A percentile compares a stretch with the other conserved stretches of the same genome.
phyloP scores from a whole-genome alignment of 768 basidiomycete genomes.

The Pleurotus platypus region DNA sequence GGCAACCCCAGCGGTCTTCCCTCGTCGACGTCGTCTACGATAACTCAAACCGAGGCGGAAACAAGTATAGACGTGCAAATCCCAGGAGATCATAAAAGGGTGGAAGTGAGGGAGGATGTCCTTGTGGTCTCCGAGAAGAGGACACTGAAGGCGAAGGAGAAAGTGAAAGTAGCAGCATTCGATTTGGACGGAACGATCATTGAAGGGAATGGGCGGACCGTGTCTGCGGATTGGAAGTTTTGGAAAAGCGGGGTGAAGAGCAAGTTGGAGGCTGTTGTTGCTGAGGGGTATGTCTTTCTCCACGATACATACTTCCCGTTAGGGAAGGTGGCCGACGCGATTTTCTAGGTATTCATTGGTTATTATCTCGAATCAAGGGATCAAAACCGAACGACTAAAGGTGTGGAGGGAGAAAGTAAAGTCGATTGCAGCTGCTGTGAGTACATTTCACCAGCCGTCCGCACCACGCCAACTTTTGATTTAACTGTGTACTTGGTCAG shows the following conservation, averaged over 20 bases:
- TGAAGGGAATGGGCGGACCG: slow-evolving; percentile 39
- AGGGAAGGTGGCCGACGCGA: too few relatives aligned
- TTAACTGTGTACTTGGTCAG: slow-evolving; percentile 30
- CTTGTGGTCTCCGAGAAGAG: too few relatives aligned
- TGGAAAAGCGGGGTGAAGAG: slow-evolving; percentile 64
- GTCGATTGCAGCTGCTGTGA: slow-evolving; percentile 58
- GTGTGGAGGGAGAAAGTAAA: slow-evolving; percentile 79
- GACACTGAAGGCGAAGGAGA: too few relatives aligned
- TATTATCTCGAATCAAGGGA: slow-evolving; percentile 77
- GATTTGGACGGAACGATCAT: slow-evolving; percentile 91
- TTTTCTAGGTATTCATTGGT: slow-evolving; percentile 61
- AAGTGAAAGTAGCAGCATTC: slow-evolving; percentile 66
- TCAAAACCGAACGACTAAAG: slow-evolving; percentile 43
- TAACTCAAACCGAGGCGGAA: too few relatives aligned
- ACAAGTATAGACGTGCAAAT: too few relatives aligned
- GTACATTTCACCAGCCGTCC: slow-evolving; percentile 12
- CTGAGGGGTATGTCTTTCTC: slow-evolving; percentile 38
- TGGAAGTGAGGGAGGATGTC: too few relatives aligned
- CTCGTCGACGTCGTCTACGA: too few relatives aligned
- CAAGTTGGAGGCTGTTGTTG: slow-evolving; percentile 59
- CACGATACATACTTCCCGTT: neutral
- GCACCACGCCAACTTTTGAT: neutral
- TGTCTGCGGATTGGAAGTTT: slow-evolving; percentile 55
- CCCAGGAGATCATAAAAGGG: too few relatives aligned
- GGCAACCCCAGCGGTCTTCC: neutral